Percentiles rank a stretch among this genome's conserved stretches.
Evolutionary conservation across 2,329 filamentous ascomycete species (phyloP).

Genomic region (Microdochium trichocladiopsis): DNA sequence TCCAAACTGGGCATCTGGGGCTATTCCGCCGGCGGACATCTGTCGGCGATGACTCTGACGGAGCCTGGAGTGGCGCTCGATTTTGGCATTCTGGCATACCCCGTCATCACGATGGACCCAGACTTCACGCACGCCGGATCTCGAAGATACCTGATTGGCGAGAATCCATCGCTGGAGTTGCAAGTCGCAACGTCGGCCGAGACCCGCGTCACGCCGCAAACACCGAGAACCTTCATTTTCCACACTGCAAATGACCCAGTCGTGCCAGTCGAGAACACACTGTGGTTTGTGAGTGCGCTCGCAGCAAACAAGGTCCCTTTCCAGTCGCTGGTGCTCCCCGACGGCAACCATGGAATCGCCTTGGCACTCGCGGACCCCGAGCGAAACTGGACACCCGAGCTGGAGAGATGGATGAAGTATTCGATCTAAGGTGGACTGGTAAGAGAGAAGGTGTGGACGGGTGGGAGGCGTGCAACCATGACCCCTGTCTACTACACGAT

Average conservation of each 20-base stretch:
- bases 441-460: no score
- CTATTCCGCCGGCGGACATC: conserved; percentile 13
- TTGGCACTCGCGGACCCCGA: neutral
- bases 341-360: neutral
- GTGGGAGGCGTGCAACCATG: no score
- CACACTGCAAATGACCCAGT: neutral
- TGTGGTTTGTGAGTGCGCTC: neutral
- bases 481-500: no score
- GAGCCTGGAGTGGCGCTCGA: conserved; percentile 9
- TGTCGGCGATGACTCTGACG: conserved; percentile 11
- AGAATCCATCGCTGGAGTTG: conserved; percentile 5
- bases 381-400: neutral
- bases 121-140: conserved; percentile 8
- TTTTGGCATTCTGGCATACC: conserved; percentile 14
- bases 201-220: neutral
- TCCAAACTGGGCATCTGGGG: conserved; percentile 14
- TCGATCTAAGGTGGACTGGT: no score
- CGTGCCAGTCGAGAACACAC: neutral
- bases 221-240: neutral
- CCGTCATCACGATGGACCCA: conserved; percentile 12
- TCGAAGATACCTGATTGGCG: conserved; percentile 11
- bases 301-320: neutral
- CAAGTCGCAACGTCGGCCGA: neutral
- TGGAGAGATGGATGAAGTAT: neutral
- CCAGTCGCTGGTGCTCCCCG: neutral